These are phyloP conservation scores for apple (Malus domestica) DNA, from an alignment of 306 rosid species.

Conservation along the genomic window DNA sequence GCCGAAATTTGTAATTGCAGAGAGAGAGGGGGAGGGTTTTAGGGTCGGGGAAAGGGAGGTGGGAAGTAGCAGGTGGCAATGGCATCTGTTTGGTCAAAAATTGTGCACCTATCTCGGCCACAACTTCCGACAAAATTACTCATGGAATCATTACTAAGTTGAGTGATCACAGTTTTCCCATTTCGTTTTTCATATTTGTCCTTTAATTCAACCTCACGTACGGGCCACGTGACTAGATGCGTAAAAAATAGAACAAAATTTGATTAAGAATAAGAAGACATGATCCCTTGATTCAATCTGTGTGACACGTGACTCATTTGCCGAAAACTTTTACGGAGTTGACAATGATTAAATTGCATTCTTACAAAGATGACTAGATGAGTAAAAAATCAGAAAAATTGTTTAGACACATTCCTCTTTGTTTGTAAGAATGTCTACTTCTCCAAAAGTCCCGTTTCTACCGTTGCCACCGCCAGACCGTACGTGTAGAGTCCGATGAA, in stretches of 20 bases:
- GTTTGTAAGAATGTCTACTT: constrained; percentile 74
- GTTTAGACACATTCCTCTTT: constrained; percentile 44
- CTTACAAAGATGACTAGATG: not conserved
- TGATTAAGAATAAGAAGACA: too few species aligned
- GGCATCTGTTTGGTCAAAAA: not conserved
- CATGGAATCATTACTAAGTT: too few species aligned
- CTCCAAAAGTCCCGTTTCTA: constrained; percentile 84
- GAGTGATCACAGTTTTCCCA: too few species aligned
- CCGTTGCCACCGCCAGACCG: constrained; percentile 74
- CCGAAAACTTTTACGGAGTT: too few species aligned
- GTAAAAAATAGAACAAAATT: too few species aligned
- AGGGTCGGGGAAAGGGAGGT: not conserved
- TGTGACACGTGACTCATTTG: too few species aligned
- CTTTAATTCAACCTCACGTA: too few species aligned
- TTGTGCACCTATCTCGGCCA: fast-evolving
- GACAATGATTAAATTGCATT: not conserved
- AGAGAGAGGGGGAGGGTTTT: not conserved
- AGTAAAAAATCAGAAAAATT: not conserved
- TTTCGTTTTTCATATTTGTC: too few species aligned
- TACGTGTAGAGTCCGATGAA: constrained; percentile 75
- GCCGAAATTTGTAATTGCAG: not conserved
- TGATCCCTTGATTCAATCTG: too few species aligned
- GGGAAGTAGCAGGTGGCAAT: not conserved
- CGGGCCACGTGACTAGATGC: too few species aligned
- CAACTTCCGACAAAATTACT: fast-evolving